These are phyloP conservation scores for Ustulina deusta DNA, from an alignment of 2,329 filamentous ascomycete genomes.

Conservation along the genomic window DNA sequence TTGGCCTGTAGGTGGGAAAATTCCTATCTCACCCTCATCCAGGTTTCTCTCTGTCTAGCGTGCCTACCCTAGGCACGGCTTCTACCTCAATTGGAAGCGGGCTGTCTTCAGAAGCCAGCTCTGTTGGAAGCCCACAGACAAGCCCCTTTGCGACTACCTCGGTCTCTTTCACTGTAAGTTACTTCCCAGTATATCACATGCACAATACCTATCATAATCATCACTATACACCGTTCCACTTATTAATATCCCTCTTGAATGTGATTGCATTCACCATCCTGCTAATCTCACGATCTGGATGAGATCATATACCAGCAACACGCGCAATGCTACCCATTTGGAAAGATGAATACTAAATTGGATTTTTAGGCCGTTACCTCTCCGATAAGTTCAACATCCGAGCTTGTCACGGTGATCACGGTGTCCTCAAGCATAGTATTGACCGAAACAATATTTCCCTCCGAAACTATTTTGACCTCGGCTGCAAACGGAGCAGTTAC, in stretches of 20 bases:
- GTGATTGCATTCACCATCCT: neutral
- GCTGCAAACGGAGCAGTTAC: slow-evolving; percentile 44
- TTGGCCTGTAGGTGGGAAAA: neutral
- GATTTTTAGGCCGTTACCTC: slow-evolving; percentile 24
- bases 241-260: neutral
- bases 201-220: neutral
- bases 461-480: slow-evolving; percentile 40
- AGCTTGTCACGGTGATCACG: slow-evolving; percentile 37
- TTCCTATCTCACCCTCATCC: slow-evolving; percentile 6
- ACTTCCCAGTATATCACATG: neutral
- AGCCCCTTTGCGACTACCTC: slow-evolving; percentile 14
- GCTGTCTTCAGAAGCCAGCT: slow-evolving; percentile 7
- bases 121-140: slow-evolving; percentile 11
- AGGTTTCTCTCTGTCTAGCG: slow-evolving; percentile 22
- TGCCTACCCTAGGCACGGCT: neutral
- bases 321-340: neutral
- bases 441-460: slow-evolving; percentile 42
- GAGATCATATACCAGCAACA: neutral
- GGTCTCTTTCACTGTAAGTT: slow-evolving; percentile 30
- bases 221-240: neutral
- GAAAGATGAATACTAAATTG: slow-evolving; percentile 26
- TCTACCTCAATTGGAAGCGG: slow-evolving; percentile 13
- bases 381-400: slow-evolving; percentile 29
- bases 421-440: slow-evolving; percentile 37
- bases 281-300: neutral